A percentile compares a stretch with the other conserved stretches of the same genome.
These are phyloP conservation scores for Fusarium sp. DNA, from an alignment of 2,329 filamentous ascomycete species.

Conservation along the genomic window DNA sequence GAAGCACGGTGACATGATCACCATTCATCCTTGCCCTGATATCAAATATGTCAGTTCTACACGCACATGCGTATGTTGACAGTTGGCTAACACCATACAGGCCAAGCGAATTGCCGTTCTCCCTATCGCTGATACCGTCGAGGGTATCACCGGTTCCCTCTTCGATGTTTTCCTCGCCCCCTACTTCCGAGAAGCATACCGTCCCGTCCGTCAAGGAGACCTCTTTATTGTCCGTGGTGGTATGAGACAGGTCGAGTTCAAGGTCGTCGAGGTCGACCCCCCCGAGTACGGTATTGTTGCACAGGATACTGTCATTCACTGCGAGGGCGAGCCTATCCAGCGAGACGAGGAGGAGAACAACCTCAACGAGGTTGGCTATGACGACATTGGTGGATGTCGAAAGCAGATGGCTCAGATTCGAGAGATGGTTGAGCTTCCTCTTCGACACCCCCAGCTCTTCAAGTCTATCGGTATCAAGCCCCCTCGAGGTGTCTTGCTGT, in stretches of 20 bases:
- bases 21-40: conserved; percentile 96
- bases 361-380: conserved; percentile 98
- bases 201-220: conserved; percentile 96
- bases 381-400: conserved; percentile 98
- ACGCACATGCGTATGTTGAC: background rate
- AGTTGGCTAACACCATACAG: conserved; percentile 61
- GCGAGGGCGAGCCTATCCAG: conserved; percentile 91
- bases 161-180: conserved; percentile 99
- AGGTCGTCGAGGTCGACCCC: conserved; percentile 98
- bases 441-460: conserved; percentile 98
- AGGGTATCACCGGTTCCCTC: conserved; percentile 96
- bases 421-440: conserved; percentile 96
- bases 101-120: conserved; percentile 99
- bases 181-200: conserved; percentile 99
- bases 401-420: conserved; percentile 99
- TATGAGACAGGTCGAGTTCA: conserved; percentile 99
- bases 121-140: conserved; percentile 97
- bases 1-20: conserved; percentile 98
- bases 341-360: conserved; percentile 99
- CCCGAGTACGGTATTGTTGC: conserved; percentile 99
- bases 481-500: conserved; percentile 96
- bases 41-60: conserved; percentile 94
- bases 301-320: conserved; percentile 99
- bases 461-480: conserved; percentile 99
- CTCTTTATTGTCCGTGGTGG: conserved; percentile 97